Conservation (phyloP, 2,329 filamentous ascomycete species). For the Eutypella sp. region DNA sequence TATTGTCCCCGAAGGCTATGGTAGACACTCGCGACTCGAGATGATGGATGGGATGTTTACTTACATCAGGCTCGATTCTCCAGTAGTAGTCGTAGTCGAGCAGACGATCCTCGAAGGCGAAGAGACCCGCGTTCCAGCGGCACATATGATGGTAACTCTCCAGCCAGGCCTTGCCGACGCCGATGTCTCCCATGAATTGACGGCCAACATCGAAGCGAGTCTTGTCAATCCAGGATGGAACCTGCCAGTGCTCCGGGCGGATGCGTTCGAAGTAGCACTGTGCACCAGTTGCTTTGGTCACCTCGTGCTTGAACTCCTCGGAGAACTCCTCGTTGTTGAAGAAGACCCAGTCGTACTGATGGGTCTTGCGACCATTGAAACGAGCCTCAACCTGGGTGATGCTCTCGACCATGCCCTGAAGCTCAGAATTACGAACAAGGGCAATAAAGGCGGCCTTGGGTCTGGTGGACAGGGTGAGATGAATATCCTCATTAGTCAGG, state of each 20-base stretch:
- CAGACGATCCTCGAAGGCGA: slow-evolving; percentile 73
- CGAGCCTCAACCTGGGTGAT: slow-evolving; percentile 70
- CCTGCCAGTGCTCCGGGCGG: slow-evolving; percentile 70
- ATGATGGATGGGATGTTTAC: slow-evolving; percentile 17
- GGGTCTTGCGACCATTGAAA: slow-evolving; percentile 67
- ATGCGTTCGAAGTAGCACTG: slow-evolving; percentile 69
- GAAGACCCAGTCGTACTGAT: slow-evolving; percentile 85
- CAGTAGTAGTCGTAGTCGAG: slow-evolving; percentile 56
- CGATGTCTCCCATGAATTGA: slow-evolving; percentile 56
- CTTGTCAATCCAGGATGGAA: slow-evolving; percentile 66
- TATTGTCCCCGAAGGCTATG: too few species aligned
- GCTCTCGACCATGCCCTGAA: slow-evolving; percentile 60
- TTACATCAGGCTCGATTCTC: slow-evolving; percentile 56
- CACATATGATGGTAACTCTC: slow-evolving; percentile 72
- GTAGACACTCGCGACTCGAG: background rate
- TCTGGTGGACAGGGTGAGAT: slow-evolving; percentile 17
- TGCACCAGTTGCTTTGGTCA: slow-evolving; percentile 64
- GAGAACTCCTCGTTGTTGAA: slow-evolving; percentile 79
- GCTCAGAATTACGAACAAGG: slow-evolving; percentile 67
- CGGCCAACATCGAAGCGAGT: slow-evolving; percentile 61
- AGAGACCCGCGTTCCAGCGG: slow-evolving; percentile 77
- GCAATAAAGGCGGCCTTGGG: slow-evolving; percentile 50
- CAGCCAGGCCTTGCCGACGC: slow-evolving; percentile 62
- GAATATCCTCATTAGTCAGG: slow-evolving; percentile 11
- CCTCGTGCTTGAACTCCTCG: slow-evolving; percentile 67